Evolutionary conservation across 208 protist genomes (phyloP).

Genomic region (Phytomonas serpens): DNA sequence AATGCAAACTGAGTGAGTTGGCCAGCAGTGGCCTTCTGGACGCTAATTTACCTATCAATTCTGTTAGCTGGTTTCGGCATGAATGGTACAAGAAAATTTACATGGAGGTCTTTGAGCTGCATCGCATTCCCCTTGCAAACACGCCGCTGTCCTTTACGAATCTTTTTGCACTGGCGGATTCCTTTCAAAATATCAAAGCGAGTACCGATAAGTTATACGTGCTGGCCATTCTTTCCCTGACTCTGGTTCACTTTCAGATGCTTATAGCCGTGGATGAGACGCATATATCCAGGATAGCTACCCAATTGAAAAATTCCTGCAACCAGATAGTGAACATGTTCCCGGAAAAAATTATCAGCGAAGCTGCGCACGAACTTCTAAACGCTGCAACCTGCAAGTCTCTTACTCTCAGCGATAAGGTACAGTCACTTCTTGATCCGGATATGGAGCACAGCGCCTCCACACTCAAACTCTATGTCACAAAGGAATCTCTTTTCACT

Average conservation of each 20-base stretch:
- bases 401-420: constrained; percentile 49
- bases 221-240: constrained; percentile 47
- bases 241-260: constrained; percentile 48
- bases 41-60: constrained; percentile 15
- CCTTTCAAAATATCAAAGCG: constrained; percentile 23
- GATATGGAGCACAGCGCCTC: constrained; percentile 25
- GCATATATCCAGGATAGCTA: constrained; percentile 39
- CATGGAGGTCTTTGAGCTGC: constrained; percentile 48
- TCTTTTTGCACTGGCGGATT: constrained; percentile 26
- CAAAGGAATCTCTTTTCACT: constrained; percentile 27
- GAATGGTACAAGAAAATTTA: constrained; percentile 56
- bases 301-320: constrained; percentile 51
- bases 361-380: constrained; percentile 35
- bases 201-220: constrained; percentile 37
- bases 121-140: constrained; percentile 50
- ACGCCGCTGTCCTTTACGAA: constrained; percentile 31
- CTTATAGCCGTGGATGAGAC: constrained; percentile 36
- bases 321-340: constrained; percentile 41
- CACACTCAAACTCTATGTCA: constrained; percentile 26
- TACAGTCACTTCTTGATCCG: constrained; percentile 44
- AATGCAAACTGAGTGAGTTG: constrained; percentile 31
- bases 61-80: constrained; percentile 51
- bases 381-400: constrained; percentile 33
- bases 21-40: constrained; percentile 24
- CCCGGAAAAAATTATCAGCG: constrained; percentile 39